Evolutionary conservation across 257 asterid species (phyloP).

Genomic region (Lycium barbarum): DNA sequence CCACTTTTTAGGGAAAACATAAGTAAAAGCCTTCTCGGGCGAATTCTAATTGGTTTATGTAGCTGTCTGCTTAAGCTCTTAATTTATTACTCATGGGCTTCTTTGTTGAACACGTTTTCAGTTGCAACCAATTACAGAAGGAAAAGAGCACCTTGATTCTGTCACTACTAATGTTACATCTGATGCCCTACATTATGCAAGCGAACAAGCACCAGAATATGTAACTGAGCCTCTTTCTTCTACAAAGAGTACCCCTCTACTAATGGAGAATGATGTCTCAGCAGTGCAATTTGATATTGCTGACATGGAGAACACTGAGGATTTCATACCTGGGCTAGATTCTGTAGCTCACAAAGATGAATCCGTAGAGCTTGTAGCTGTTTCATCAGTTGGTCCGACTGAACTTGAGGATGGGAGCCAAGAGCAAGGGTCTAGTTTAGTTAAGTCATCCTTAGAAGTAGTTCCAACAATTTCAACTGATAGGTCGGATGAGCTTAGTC

Average conservation of each 20-base stretch:
- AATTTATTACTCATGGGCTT: constrained; percentile 9
- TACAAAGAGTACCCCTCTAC: constrained; percentile 51
- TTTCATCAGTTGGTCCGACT: constrained; percentile 50
- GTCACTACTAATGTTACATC: constrained; percentile 48
- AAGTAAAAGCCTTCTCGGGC: background rate
- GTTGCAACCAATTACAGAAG: constrained; percentile 57
- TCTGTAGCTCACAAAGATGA: constrained; percentile 51
- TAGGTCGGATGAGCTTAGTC: constrained; percentile 94
- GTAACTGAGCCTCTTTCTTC: constrained; percentile 48
- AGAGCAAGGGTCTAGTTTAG: constrained; percentile 56
- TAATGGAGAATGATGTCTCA: constrained; percentile 51
- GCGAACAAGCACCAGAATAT: constrained; percentile 48
- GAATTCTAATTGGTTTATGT: background rate
- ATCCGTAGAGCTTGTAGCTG: constrained; percentile 45
- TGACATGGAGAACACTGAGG: constrained; percentile 49
- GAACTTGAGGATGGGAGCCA: constrained; percentile 61
- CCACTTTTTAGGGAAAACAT: background rate
- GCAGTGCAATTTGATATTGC: constrained; percentile 49
- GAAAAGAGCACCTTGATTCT: constrained; percentile 49
- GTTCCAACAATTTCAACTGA: constrained; percentile 74
- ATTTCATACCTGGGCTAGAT: constrained; percentile 88
- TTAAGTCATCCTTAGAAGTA: constrained; percentile 50
- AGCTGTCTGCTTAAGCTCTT: constrained; percentile 17
- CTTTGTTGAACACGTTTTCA: constrained; percentile 24
- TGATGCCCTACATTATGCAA: constrained; percentile 49